Conservation (phyloP, 169 alveolate species). For the Perkinsus chesapeaki region DNA sequence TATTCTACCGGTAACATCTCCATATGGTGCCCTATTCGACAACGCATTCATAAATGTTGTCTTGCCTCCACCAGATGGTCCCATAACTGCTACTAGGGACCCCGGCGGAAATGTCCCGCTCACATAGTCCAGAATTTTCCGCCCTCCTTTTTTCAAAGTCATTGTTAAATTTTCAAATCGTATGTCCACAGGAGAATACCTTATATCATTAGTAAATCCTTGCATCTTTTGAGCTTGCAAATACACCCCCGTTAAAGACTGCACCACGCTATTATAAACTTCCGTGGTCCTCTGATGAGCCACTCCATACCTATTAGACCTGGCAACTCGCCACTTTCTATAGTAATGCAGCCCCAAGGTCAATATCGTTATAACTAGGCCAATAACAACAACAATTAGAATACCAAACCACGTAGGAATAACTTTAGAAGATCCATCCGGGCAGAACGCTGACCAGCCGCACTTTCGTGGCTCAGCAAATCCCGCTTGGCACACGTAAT, state of each 20-base stretch:
- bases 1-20: conserved; percentile 24
- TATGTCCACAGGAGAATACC: not conserved
- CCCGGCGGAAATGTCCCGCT: conserved; percentile 6
- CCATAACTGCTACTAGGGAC: conserved; percentile 30
- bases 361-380: not conserved
- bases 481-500: not conserved
- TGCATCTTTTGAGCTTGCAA: not conserved
- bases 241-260: not conserved
- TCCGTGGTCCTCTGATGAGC: not conserved
- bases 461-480: not conserved
- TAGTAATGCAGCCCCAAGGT: not conserved
- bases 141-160: not conserved
- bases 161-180: not conserved
- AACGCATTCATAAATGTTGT: conserved; percentile 70
- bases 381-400: not conserved
- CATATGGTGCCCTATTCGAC: conserved; percentile 44
- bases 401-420: not conserved
- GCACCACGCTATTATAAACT: not conserved
- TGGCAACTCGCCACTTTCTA: not conserved
- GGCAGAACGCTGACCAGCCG: not conserved
- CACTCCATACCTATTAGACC: not conserved
- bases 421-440: not conserved
- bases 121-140: not conserved
- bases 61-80: conserved; percentile 72
- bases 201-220: not conserved